phyloP scores from a whole-genome alignment of 352 stramenopile genomes.

The Globisporangium parvum region DNA sequence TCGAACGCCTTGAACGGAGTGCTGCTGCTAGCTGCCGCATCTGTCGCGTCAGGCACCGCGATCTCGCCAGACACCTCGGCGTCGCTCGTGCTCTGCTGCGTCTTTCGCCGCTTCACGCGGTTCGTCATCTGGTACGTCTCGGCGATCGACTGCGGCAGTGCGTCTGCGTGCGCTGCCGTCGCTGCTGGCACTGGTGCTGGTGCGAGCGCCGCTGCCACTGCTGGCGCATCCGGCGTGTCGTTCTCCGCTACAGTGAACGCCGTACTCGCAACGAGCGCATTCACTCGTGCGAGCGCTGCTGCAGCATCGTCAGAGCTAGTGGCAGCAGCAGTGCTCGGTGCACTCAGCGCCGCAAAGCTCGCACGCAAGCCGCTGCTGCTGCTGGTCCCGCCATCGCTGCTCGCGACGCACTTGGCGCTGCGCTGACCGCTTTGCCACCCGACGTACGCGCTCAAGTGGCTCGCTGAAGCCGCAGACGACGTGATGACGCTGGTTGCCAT shows the following conservation, averaged over 20 bases:
- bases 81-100: conserved; percentile 12
- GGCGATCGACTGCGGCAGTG: conserved; percentile 59
- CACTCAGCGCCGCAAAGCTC: conserved; percentile 7
- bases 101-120: conserved; percentile 61
- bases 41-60: not conserved
- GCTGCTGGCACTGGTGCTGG: conserved; percentile 2
- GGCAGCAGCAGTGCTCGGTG: not conserved
- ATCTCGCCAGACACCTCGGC: not conserved
- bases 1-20: conserved; percentile 39
- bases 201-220: conserved; percentile 1
- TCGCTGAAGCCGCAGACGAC: not conserved
- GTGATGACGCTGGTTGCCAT: conserved; percentile 6
- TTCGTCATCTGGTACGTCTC: conserved; percentile 74
- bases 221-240: conserved; percentile 10
- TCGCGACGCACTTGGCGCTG: conserved; percentile 24
- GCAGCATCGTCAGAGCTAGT: conserved; percentile 12
- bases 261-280: conserved; percentile 47
- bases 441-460: conserved; percentile 44
- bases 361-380: conserved; percentile 6
- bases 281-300: conserved; percentile 42
- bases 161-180: conserved; percentile 8
- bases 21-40: not conserved
- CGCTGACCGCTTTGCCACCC: conserved; percentile 57
- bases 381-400: not conserved
- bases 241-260: conserved; percentile 53